Base-by-base conservation (phyloP, 495 filamentous ascomycete genomes). In the Aspergillus carlsbadensis region DNA sequence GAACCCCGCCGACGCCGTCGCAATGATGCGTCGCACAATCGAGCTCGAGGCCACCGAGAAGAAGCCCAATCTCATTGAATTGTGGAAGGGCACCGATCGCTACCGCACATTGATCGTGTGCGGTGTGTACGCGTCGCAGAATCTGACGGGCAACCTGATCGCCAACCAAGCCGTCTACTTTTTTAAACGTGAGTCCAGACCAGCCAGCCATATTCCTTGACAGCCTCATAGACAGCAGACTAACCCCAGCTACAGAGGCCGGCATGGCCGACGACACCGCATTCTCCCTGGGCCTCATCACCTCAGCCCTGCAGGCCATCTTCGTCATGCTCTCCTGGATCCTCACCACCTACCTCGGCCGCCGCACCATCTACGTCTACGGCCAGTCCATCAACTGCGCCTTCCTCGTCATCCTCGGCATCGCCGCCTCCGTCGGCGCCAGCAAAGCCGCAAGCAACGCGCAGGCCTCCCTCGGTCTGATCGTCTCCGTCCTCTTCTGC, bases 81-180 rank as follows among this genome's bases (percentile, higher is more conserved):
- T 86, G 66, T 83, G 88, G 71, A 86, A 82, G 65, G 86, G 87
- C 0, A 79, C 81, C 14, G 84, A 91, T 59, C 69, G 82, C 35
- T 77, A 84, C 24, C 83, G 87, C 39, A 91, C 87, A 4, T 79
- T 83, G 67, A 86, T 88, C 61, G 79, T 81, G 35, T 84, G 81
- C 61, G 78, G 84, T 78, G 78, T 84, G 51, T 72, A 72, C 34
- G 66, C 68, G 1, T 70, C 70, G 3, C 70, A 72, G 64, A 72
- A 72, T 40, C 65, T 72, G 13, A 65, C 70, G n/a, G 70, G 70
- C 57, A 89, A 88, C 66, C 82, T 85, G 2, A 91, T 94, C 66
- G 86, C 82, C 31, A 87, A 88, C 62, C 92, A 90, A 69, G 87
- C 84, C 11, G 89, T 86, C 17, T 86, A 91, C 65, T 93, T 92